These are phyloP conservation scores for Zymoseptoria crescenta DNA, from an alignment of 2,329 filamentous ascomycete genomes.

Conservation along the genomic window DNA sequence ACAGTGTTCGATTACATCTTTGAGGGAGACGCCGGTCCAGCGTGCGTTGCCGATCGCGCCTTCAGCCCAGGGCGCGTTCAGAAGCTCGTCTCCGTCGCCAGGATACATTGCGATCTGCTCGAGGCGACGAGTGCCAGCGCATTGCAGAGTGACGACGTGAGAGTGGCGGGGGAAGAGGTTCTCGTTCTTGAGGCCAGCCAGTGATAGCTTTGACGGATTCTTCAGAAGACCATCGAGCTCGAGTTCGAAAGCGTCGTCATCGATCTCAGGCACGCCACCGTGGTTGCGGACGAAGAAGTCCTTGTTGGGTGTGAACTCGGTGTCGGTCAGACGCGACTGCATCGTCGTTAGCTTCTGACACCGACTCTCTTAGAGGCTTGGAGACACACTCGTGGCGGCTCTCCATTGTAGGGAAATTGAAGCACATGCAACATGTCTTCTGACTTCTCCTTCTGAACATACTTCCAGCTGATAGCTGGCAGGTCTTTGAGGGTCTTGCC, in stretches of 20 bases:
- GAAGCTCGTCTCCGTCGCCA: conserved; percentile 50
- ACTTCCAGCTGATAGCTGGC: conserved; percentile 46
- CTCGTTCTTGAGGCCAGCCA: conserved; percentile 56
- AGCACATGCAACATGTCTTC: conserved; percentile 42
- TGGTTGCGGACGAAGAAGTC: conserved; percentile 66
- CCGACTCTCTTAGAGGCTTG: no score
- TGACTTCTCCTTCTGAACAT: conserved; percentile 38
- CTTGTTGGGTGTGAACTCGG: conserved; percentile 53
- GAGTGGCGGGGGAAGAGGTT: conserved; percentile 50
- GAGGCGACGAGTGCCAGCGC: conserved; percentile 59
- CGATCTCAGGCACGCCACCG: conserved; percentile 60
- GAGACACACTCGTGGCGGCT: conserved; percentile 29
- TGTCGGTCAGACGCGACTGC: conserved; percentile 25
- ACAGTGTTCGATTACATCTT: conserved; percentile 55
- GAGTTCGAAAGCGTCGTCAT: conserved; percentile 47
- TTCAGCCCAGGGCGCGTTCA: conserved; percentile 45
- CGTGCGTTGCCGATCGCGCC: conserved; percentile 55
- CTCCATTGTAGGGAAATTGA: conserved; percentile 43
- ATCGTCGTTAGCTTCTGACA: no score
- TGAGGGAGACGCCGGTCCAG: conserved; percentile 50
- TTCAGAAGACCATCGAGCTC: conserved; percentile 55
- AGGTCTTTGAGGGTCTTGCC: conserved; percentile 35
- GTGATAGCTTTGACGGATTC: conserved; percentile 48
- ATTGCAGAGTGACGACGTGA: conserved; percentile 58
- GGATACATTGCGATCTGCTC: conserved; percentile 60